phyloP scores from a whole-genome alignment of 345 rosid species.

The Lenwebbia sp. region DNA sequence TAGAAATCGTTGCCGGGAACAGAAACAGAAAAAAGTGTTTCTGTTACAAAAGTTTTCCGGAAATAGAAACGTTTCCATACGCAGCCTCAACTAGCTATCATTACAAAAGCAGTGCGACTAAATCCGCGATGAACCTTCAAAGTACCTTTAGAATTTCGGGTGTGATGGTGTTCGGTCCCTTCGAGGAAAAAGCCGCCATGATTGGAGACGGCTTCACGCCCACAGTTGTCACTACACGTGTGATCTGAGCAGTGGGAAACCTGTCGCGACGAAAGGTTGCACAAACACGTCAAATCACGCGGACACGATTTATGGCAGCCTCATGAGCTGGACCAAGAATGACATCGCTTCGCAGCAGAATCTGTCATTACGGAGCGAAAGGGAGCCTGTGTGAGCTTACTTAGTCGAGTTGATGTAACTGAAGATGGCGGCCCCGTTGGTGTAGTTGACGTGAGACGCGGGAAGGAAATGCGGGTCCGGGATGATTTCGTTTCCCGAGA shows the following conservation, averaged over 20 bases:
- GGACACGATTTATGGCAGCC: background rate
- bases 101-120: background rate
- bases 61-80: too few species aligned
- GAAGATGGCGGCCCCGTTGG: conserved; percentile 34
- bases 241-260: conserved; percentile 47
- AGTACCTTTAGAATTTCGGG: conserved; percentile 60
- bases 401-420: conserved; percentile 44
- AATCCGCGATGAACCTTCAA: background rate
- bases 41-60: too few species aligned
- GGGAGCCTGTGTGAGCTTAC: conserved; percentile 2
- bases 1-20: too few species aligned
- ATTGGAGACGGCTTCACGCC: conserved; percentile 51
- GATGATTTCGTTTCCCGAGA: conserved; percentile 28
- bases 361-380: background rate
- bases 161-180: conserved; percentile 52
- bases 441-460: conserved; percentile 45
- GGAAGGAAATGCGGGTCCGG: conserved; percentile 73
- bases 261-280: conserved; percentile 1
- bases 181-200: conserved; percentile 77
- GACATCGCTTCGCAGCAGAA: background rate
- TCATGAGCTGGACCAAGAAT: background rate
- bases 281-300: background rate
- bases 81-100: background rate
- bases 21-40: too few species aligned
- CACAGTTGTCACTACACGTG: conserved; percentile 21